Evolutionary conservation across 805 yeast genomes (phyloP).

Genomic region (Saturnispora besseyi): DNA sequence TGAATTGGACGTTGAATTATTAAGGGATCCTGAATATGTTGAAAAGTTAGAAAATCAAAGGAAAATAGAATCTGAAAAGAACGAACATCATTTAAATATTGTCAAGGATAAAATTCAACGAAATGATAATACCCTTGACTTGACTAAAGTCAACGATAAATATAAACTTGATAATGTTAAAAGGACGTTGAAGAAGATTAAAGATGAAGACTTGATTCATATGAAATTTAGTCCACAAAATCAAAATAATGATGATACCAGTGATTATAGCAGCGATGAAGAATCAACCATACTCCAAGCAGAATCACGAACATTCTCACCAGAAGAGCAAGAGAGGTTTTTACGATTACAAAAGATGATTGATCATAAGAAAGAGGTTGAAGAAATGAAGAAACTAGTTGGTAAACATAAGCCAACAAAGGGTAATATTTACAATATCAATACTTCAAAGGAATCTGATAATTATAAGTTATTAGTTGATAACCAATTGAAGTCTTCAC

Average conservation of each 20-base stretch:
- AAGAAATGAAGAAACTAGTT: slow-evolving; percentile 6
- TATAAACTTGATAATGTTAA: neutral
- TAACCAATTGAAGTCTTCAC: neutral
- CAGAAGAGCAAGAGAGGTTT: slow-evolving; percentile 13
- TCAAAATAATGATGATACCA: neutral
- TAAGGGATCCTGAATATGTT: slow-evolving; percentile 18
- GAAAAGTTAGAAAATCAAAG: slow-evolving; percentile 6
- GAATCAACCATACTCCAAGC: neutral
- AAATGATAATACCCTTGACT: neutral
- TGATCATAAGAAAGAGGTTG: slow-evolving; percentile 14
- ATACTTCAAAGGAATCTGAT: slow-evolving; percentile 11
- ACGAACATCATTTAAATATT: slow-evolving; percentile 4
- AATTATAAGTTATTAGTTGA: slow-evolving; percentile 12
- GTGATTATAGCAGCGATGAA: neutral
- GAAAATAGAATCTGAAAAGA: slow-evolving; percentile 7
- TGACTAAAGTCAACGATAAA: neutral
- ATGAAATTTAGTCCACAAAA: slow-evolving; percentile 7
- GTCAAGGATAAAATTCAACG: slow-evolving; percentile 9
- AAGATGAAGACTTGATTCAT: slow-evolving; percentile 8
- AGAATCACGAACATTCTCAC: slow-evolving; percentile 12
- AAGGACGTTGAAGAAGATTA: slow-evolving; percentile 6
- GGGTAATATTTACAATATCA: slow-evolving; percentile 11
- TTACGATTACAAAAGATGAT: slow-evolving; percentile 12
- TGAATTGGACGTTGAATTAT: slow-evolving; percentile 10
- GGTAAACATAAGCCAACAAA: neutral